These are phyloP conservation scores for Ophiostoma triangulosporum DNA, from an alignment of 2,329 filamentous ascomycete species.

Conservation along the genomic window DNA sequence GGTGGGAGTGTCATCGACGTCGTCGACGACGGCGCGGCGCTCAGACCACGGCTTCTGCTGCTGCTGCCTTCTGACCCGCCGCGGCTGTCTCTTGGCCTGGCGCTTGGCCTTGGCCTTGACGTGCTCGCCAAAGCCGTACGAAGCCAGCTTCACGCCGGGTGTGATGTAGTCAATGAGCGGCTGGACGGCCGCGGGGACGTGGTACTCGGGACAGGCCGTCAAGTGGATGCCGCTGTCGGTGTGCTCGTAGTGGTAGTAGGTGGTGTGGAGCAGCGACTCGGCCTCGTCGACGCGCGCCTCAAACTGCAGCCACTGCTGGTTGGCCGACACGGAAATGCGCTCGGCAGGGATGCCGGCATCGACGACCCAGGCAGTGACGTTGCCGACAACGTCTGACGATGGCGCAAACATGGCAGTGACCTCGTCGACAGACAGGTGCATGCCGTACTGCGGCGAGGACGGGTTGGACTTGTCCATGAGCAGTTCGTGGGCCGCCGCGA, in stretches of 20 bases:
- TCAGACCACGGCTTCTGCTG: background rate
- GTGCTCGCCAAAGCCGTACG: background rate
- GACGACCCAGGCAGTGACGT: slow-evolving; percentile 22
- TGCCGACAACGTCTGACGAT: slow-evolving; percentile 18
- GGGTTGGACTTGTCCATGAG: slow-evolving; percentile 21
- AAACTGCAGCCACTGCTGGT: slow-evolving; percentile 19
- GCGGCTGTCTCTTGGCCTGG: background rate
- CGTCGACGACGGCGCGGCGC: slow-evolving; percentile 8
- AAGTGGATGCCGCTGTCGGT: slow-evolving; percentile 13
- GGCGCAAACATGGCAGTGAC: slow-evolving; percentile 27
- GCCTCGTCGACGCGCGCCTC: slow-evolving; percentile 17
- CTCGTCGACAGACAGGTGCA: slow-evolving; percentile 25
- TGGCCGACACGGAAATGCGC: slow-evolving; percentile 14
- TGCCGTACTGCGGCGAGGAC: slow-evolving; percentile 21
- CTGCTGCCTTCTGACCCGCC: background rate
- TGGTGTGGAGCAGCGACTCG: slow-evolving; percentile 16
- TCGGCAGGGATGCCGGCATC: slow-evolving; percentile 19
- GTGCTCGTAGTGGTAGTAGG: slow-evolving; percentile 18
- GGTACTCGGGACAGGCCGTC: slow-evolving; percentile 19
- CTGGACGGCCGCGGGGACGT: slow-evolving; percentile 32
- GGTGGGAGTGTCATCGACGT: slow-evolving; percentile 22
- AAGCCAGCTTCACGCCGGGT: slow-evolving; percentile 28
- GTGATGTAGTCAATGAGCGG: slow-evolving; percentile 43
- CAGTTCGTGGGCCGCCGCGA: slow-evolving; percentile 18
- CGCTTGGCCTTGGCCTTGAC: background rate